These are phyloP conservation scores for Shiraia sp. DNA, from an alignment of 2,329 filamentous ascomycete species.

Conservation along the genomic window DNA sequence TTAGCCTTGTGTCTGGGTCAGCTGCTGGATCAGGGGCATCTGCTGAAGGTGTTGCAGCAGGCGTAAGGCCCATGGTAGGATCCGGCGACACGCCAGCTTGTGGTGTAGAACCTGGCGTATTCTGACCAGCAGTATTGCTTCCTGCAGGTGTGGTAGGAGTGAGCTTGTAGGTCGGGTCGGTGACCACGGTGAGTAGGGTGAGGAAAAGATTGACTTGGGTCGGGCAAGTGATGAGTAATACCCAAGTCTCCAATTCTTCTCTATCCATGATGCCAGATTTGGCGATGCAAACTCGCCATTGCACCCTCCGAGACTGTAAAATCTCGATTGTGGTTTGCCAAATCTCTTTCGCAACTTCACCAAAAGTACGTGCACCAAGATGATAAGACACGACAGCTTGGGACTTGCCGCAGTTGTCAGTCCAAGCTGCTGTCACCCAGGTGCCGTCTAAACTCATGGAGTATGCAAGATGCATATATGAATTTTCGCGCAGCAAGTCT, in stretches of 20 bases:
- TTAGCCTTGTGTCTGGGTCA: conserved; percentile 69
- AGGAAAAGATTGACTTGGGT: conserved; percentile 44
- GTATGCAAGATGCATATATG: conserved; percentile 79
- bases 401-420: conserved; percentile 73
- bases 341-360: conserved; percentile 72
- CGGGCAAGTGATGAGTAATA: conserved; percentile 40
- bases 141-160: conserved; percentile 52
- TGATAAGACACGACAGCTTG: conserved; percentile 77
- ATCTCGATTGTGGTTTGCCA: conserved; percentile 79
- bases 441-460: conserved; percentile 73
- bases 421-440: conserved; percentile 83
- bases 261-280: conserved; percentile 71
- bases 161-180: conserved; percentile 65
- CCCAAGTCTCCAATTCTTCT: conserved; percentile 61
- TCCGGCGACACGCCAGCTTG: conserved; percentile 42
- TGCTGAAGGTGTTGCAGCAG: conserved; percentile 67
- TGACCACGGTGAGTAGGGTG: conserved; percentile 67
- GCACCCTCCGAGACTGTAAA: conserved; percentile 69
- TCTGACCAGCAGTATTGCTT: conserved; percentile 18
- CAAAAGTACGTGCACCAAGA: conserved; percentile 64
- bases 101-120: conserved; percentile 37
- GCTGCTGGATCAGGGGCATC: conserved; percentile 46
- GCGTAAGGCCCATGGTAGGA: conserved; percentile 56
- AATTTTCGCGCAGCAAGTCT: conserved; percentile 76
- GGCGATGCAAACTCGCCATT: conserved; percentile 77